Base-by-base conservation (phyloP, 768 basidiomycete species). In the Leucocoprinus leucothites region DNA sequence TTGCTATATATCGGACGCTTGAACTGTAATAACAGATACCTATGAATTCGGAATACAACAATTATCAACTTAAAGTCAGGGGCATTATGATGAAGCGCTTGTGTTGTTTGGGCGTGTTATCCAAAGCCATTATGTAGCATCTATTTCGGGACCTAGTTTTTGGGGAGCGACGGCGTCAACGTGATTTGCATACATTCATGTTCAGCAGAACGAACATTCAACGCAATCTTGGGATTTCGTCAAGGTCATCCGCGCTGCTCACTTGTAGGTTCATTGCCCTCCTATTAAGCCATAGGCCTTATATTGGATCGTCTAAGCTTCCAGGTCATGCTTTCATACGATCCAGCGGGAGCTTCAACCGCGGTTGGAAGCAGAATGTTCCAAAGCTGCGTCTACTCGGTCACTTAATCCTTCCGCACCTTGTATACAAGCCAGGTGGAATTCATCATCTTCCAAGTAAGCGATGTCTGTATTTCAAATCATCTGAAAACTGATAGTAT, bases 391-490 rank as follows among this genome's bases (percentile, higher is more conserved):
- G 16, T 8, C 51, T 9, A 26, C 8, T 16, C 21, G 5, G 18
- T 19, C 18, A n/a, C 13, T 9, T n/a, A 25, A 2, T 19, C 5
- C 36, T 13, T 14, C 9, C n/a, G 9, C 42, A 34, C 11, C n/a
- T 22, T 9, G 16, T 6, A 5, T 6, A 1, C 54, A 49, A 36
- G 22, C 22, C 31, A 43, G 54, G 25, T 56, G 38, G 47, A 48
- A 16, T 7, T 56, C 54, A 19, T 48, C 54, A 9, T 48, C 47
- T 16, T 55, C 53, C 9, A 16, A 35, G 54, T 56, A 14, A 44
- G 48, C 16, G 14, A 35, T 7, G 3, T 14, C 19, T 3, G 18
- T 14, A 34, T 36, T 3, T 9, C 7, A 6, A 8, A 16, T n/a
- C n/a, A 31, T 16, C 16, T 22, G 4, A 6, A 5, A 42, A 11